Conservation (phyloP, 1,284 basidiomycete species). For the Omphalotus olearius region DNA sequence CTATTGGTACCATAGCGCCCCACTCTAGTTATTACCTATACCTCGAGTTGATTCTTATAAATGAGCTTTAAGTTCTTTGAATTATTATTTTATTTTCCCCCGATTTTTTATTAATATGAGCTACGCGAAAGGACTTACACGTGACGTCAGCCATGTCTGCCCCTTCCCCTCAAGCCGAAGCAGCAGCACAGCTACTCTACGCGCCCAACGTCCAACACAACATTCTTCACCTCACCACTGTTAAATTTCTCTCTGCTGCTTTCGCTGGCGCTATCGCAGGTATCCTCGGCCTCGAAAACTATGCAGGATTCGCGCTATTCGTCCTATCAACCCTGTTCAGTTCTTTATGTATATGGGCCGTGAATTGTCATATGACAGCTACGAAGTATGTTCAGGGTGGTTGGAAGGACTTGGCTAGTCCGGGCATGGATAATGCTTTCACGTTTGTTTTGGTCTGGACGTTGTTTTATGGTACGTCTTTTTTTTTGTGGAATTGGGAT, state of each 20-base stretch:
- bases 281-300: constrained; percentile 81
- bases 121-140: no score
- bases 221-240: constrained; percentile 46
- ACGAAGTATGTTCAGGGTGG: constrained; percentile 28
- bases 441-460: constrained; percentile 90
- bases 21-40: no score
- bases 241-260: constrained; percentile 77
- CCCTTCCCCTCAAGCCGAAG: constrained; percentile 30
- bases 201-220: constrained; percentile 72
- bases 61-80: no score
- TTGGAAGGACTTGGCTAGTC: constrained; percentile 63
- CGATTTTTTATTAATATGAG: no score
- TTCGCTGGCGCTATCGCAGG: constrained; percentile 84
- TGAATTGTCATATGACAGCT: constrained; percentile 67
- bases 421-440: constrained; percentile 82
- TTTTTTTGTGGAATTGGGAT: background rate
- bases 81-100: no score
- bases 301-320: constrained; percentile 78
- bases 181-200: constrained; percentile 61
- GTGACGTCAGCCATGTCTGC: constrained; percentile 25
- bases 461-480: constrained; percentile 72
- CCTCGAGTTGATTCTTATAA: no score
- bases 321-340: constrained; percentile 62
- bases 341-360: constrained; percentile 54
- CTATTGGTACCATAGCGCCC: no score